Evolutionary conservation across 1,139 yeast genomes (phyloP).

Genomic region (Geotrichum phurueaensis): DNA sequence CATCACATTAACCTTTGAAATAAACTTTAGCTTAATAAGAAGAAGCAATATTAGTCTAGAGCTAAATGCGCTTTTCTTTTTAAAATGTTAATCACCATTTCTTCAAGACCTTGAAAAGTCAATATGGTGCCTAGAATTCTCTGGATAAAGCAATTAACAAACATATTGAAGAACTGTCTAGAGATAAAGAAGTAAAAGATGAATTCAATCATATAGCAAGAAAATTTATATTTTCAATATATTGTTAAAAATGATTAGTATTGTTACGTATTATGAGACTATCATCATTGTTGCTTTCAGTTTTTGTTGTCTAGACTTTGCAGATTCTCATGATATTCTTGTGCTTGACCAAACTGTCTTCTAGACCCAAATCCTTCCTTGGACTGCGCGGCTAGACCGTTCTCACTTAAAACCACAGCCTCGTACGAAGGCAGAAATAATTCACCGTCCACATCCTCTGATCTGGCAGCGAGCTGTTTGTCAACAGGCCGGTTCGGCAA

Average conservation of each 20-base stretch:
- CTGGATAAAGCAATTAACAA: no score
- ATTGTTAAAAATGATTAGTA: neutral
- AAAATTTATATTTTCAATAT: neutral
- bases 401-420: slow-evolving; percentile 17
- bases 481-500: slow-evolving; percentile 11
- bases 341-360: slow-evolving; percentile 24
- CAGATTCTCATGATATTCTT: slow-evolving; percentile 23
- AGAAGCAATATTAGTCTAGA: no score
- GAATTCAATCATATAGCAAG: neutral
- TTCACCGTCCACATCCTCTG: slow-evolving; percentile 5
- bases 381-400: neutral
- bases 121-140: no score
- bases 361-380: slow-evolving; percentile 7
- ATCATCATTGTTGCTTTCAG: slow-evolving; percentile 5
- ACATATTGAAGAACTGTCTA: no score
- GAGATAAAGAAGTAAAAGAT: no score
- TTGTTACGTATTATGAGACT: neutral
- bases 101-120: no score
- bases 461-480: neutral
- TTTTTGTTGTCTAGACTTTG: slow-evolving; percentile 18
- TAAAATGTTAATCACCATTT: no score
- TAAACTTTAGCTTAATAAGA: no score
- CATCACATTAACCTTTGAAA: no score
- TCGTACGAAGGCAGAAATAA: slow-evolving; percentile 22
- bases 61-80: no score